Conservation (phyloP, 441 rosid genomes). For the Lepidium campestre region DNA sequence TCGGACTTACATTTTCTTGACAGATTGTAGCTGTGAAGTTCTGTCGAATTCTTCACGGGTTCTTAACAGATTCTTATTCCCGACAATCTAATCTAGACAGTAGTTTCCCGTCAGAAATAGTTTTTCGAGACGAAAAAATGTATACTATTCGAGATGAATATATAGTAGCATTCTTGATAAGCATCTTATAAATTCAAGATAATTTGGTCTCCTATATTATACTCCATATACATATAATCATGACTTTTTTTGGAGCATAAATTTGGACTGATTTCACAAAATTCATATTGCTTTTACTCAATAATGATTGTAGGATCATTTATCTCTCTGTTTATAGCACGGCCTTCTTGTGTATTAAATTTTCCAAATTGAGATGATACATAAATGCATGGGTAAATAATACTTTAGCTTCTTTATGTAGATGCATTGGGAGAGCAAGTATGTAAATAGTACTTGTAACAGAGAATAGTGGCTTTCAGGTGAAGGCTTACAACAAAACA, state of each 20-base stretch:
- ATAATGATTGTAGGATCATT: slow-evolving; percentile 27
- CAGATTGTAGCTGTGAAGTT: no score
- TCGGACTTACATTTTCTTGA: no score
- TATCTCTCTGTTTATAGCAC: slow-evolving; percentile 17
- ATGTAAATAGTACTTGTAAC: slow-evolving; percentile 20
- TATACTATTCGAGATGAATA: no score
- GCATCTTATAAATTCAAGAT: slow-evolving; percentile 1
- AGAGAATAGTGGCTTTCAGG: slow-evolving; percentile 28
- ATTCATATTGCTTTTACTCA: slow-evolving; percentile 14
- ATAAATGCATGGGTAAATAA: slow-evolving; percentile 16
- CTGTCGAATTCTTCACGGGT: no score
- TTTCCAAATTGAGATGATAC: neutral
- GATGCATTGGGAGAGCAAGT: slow-evolving; percentile 24
- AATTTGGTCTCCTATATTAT: neutral
- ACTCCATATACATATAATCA: neutral
- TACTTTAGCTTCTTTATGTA: slow-evolving; percentile 20
- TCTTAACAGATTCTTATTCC: no score
- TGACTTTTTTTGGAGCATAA: neutral
- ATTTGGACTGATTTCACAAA: slow-evolving; percentile 6
- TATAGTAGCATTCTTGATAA: neutral
- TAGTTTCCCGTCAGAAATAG: no score
- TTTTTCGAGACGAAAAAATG: no score
- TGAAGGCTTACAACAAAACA: slow-evolving; percentile 28
- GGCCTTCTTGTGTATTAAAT: neutral
- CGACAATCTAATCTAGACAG: no score